Evolutionary conservation across 495 filamentous ascomycete species (phyloP), one percentile per base, ranked within the genome.

Genomic region (Haplographium delicatum): DNA sequence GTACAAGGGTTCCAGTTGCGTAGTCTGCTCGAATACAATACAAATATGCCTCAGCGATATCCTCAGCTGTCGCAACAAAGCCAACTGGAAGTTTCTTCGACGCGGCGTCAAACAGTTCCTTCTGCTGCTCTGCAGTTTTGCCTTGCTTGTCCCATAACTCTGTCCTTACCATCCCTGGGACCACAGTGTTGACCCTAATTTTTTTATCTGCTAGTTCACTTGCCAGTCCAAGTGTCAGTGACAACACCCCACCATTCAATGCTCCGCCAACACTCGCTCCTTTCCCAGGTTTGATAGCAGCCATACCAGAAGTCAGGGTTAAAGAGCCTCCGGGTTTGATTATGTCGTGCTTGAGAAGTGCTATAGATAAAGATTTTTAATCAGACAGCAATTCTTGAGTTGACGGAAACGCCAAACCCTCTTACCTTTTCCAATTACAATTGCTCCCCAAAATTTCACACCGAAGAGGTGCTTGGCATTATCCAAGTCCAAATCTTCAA

Each of bases 11-110:
- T 16, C 78, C 81, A 16, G 74, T 80, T 3, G 67, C 66, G 65
- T 73, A 75, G 46, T 64, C 53, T 61, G 81, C 79, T 51, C 70
- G 68, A 68, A 81, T 78, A 0, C 68, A 57, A 60, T 74, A 81
- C 40, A 80, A 41, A 69, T 82, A 83, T 9, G 72, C 68, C 66
- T 83, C 77, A 0, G 76, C 79, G 11, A 74, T 62, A 62, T 83
- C 72, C 38, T 74, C 72, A 7, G 75, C 69, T 53, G 54, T 61
- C 3, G 72, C 80, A 38, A 78, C 60, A 51, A 67, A 65, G 19
- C 71, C 69, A 0, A 70, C 71, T 26, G 72, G 54, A n/a, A 67
- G 58, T 37, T 53, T 50, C n/a, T n/a, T n/a, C n/a, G n/a, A n/a
- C 34, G 54, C 53, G 25, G 44, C 51, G 50, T 67, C 62, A 25